Evolutionary conservation across 768 basidiomycete species (phyloP), one percentile per base, ranked within the genome.

Genomic region (Suillus sp.): DNA sequence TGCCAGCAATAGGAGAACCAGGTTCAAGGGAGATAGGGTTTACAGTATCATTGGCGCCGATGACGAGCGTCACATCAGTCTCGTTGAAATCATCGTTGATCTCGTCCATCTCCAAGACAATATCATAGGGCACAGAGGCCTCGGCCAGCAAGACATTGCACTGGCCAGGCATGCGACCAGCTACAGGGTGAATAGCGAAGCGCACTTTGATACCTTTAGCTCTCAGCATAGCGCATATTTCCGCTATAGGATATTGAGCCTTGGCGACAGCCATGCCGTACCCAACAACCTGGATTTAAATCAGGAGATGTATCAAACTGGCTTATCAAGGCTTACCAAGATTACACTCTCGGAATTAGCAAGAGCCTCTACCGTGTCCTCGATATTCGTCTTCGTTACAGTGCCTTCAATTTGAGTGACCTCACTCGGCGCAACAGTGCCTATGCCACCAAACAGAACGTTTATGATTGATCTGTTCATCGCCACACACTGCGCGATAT

Each of bases 221-320:
- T 55, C 88, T 80, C 43, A 95, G 81, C 76, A 90, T 83, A 0
- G 84, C 79, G 22, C 88, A 87, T 47, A 95, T 92, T 67, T 95
- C 93, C 7, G 83, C 80, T 64, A 87, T 85, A 16, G 87, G 86
- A 72, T 91, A 92, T 68, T 95, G 93, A 6, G 93, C 93, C 72
- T 93, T 94, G 25, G 93, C 93, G 1, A 95, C 93, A 34, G 93
- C 93, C 92, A 95, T 93, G 42, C 93, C 93, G 70, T 95, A 94
- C 16, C 91, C 91, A 18, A 93, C 89, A 40, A 91, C 88, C 89
- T 90, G 60, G 34, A 56, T 54, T 54, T 9, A 30, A 22, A 27
- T 71, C 55, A 68, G 64, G 50, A 40, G 61, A 30, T 51, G 35
- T 5, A 16, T 45, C 47, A 58, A 35, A 34, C 20, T 50, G 32